Evolutionary conservation across 768 basidiomycete genomes (phyloP), one percentile per base, ranked within the genome.

Genomic region (Albatrellus ellisii): DNA sequence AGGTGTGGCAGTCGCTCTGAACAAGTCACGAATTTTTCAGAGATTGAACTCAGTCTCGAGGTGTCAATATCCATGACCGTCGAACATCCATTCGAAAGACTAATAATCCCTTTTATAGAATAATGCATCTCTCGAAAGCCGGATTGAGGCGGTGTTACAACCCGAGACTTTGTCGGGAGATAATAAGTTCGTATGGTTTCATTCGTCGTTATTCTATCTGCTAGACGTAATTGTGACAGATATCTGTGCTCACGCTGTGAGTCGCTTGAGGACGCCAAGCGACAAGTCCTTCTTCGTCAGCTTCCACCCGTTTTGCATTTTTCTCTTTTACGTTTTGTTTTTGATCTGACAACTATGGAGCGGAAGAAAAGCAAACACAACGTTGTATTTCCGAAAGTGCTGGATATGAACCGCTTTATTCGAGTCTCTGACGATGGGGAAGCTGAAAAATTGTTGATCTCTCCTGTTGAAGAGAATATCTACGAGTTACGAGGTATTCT

Each of bases 301-400:
- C 69, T 95, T 4, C 94, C 94, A 1, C 87, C 88, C 0, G 81
- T 91, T 5, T 68, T 97, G 2, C 88, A 98, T 59, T 81, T 98
- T 52, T 90, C 90, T 17, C 62, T 97, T 39, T 71, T 94, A 43
- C 85, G 94, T n/a, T 98, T 98, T 59, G 77, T 87, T 22, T 98
- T 83, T 52, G 87, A 92, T 60, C 50, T 79, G 26, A 61, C 74
- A 18, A 75, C 79, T 0, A 74, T 81, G 69, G 77, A 82, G 51
- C 76, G 94, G 47, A 86, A 79, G 60, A 98, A 98, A 62, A 81
- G 79, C 41, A 90, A 90, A 57, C 72, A 86, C 46, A 61, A 66
- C 25, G 75, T 97, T 32, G 64, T 69, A n/a, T 97, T 89, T 59
- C 90, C 91, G 0, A 65, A 64, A 15, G 56, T 59, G 6, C 63